Base-by-base conservation (phyloP, 2,329 filamentous ascomycete genomes). In the Colletotrichum horii region DNA sequence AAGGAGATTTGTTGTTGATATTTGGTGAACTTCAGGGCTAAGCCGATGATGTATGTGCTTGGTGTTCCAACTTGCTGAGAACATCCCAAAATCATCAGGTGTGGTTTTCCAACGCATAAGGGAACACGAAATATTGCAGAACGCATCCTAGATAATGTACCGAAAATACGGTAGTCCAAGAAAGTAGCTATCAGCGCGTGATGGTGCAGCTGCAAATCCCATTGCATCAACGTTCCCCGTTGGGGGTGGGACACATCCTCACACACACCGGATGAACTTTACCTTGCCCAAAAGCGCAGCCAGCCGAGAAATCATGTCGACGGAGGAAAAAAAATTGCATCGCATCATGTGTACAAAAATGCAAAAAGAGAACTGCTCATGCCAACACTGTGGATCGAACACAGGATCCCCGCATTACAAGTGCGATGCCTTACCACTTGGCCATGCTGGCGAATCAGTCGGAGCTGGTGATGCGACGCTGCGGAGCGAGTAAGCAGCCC, bases 381-480 rank as follows among this genome's bases (percentile, higher is more conserved):
- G 68, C 68, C 68, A 71, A 64, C 68, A 71, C 68, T 71, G 68
- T 71, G 68, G 68, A 65, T 71, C 68, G 68, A 71, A 71, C 68
- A 71, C 68, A 71, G 68, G 68, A 71, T 71, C 68, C 68, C 68
- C 68, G 68, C 68, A 71, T 71, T 71, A 71, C 68, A 71, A 71
- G 68, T 71, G 68, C 68, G 68, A 71, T 71, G 68, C 68, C 68
- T 71, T 71, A 71, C 68, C 68, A 71, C 68, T 71, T 71, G 68
- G 68, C 68, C 68, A 71, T 71, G 68, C 68, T 71, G 68, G 68
- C 68, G 68, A 65, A 65, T 70, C 56, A 70, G n/a, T 70, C 43
- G 14, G 24, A 32, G 14, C 9, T 34, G 22, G 43, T n/a, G 5
- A 8, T 70, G 67, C 38, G 56, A 24, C 36, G 56, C 67, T 48